These are phyloP conservation scores for Tetrahymena thermophila DNA, from an alignment of 73 alveolate genomes.

Conservation along the genomic window DNA sequence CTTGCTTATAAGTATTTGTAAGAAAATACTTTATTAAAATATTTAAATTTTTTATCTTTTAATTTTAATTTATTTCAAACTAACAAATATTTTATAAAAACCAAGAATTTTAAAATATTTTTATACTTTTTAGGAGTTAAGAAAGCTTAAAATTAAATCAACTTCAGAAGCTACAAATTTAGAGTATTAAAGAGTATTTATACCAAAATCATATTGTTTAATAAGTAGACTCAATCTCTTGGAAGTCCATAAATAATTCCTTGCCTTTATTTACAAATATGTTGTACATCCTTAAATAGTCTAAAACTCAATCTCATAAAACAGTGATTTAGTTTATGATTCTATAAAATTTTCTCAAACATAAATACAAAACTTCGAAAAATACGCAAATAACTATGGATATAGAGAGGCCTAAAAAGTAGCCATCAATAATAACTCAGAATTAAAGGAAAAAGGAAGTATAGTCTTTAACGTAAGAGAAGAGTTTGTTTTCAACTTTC, in stretches of 20 bases:
- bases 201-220: neutral
- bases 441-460: neutral
- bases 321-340: neutral
- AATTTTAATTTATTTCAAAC: too few relatives aligned
- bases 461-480: neutral
- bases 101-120: neutral
- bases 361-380: neutral
- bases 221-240: neutral
- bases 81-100: too few relatives aligned
- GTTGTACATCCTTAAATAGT: neutral
- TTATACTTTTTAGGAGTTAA: neutral
- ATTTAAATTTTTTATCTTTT: too few relatives aligned
- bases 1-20: neutral
- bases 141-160: neutral
- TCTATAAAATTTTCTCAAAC: neutral
- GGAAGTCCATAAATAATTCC: neutral
- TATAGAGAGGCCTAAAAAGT: neutral
- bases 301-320: neutral
- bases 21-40: neutral
- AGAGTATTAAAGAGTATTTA: neutral
- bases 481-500: neutral
- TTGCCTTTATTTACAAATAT: neutral
- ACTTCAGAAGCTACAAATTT: neutral
- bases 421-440: neutral
- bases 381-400: neutral